Evolutionary conservation across 805 yeast species (phyloP).

Genomic region (Starmerella khaoyaiensis): DNA sequence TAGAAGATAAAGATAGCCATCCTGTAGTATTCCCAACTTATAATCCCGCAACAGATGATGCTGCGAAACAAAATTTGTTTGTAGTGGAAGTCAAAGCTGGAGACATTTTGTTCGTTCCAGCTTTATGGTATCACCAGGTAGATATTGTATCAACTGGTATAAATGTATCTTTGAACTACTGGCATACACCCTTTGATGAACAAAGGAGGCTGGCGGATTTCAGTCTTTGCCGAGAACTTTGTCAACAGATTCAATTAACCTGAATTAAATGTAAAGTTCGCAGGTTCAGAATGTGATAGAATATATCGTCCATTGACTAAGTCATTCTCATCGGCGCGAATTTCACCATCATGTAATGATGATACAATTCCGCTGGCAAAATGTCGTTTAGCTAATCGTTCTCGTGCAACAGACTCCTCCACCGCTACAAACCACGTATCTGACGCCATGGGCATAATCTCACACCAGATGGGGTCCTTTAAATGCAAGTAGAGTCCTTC

Average conservation of each 20-base stretch:
- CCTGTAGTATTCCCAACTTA: constrained; percentile 27
- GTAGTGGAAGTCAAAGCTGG: constrained; percentile 28
- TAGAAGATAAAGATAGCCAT: constrained; percentile 7
- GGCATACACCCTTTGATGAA: constrained; percentile 24
- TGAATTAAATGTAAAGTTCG: constrained; percentile 8
- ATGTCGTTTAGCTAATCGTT: constrained; percentile 58
- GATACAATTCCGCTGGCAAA: constrained; percentile 29
- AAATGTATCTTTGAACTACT: constrained; percentile 27
- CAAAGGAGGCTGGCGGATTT: constrained; percentile 25
- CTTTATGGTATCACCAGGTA: constrained; percentile 33
- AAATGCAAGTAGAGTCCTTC: constrained; percentile 69
- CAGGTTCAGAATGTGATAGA: constrained; percentile 24
- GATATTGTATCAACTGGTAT: constrained; percentile 18
- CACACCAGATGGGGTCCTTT: constrained; percentile 46
- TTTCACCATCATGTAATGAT: constrained; percentile 27
- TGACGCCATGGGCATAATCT: constrained; percentile 32
- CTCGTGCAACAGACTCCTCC: constrained; percentile 35
- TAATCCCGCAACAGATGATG: constrained; percentile 21
- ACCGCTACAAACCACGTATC: constrained; percentile 38
- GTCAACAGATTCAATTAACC: not conserved
- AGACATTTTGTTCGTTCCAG: constrained; percentile 30
- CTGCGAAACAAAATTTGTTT: constrained; percentile 16
- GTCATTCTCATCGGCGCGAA: constrained; percentile 39
- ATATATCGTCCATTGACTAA: constrained; percentile 44
- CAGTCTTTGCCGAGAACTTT: constrained; percentile 23